Evolutionary conservation across 1,139 yeast genomes (phyloP), one percentile per base, ranked within the genome.

Genomic region (Blastobotrys raffinosifermentans): DNA sequence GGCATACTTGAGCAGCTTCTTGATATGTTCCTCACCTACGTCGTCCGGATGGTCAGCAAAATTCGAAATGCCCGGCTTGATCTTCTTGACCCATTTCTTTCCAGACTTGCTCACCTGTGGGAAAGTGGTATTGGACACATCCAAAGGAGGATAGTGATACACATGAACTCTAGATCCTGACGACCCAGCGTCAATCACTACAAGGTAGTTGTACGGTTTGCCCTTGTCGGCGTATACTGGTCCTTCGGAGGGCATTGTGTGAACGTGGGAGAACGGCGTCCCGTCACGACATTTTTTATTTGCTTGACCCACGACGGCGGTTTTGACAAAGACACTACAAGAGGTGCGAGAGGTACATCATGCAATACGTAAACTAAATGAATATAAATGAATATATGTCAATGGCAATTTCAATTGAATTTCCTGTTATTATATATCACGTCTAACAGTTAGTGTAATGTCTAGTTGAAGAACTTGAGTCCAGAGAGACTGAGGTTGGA

Each of bases 181-280:
- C 1, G 93, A 81, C 0, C 95, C 94, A 0, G 94, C 82, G 54
- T 85, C 95, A 15, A 85, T 76, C 8, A 85, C 70, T 2, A 85
- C 73, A 2, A 83, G 73, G 56, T 80, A 83, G 52, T 79, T 79
- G 45, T 72, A 75, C 1, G 83, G 81, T 1, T 69, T 56, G 0
- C 72, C 73, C 3, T 66, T 57, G 5, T 32, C 19, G 19, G 39
- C 47, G 25, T 32, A 32, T 7, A 40, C 38, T 3, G 46, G 48
- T 4, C 50, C 51, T 8, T 25, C 11, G n/a, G n/a, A n/a, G n/a
- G n/a, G n/a, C n/a, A n/a, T n/a, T n/a, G n/a, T n/a, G n/a, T n/a
- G n/a, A n/a, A n/a, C n/a, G n/a, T n/a, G n/a, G n/a, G n/a, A n/a
- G n/a, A n/a, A n/a, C n/a, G n/a, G n/a, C n/a, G n/a, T n/a, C n/a